Conservation (phyloP, 2,329 filamentous ascomycete genomes). For the Monosporascus sp. region DNA sequence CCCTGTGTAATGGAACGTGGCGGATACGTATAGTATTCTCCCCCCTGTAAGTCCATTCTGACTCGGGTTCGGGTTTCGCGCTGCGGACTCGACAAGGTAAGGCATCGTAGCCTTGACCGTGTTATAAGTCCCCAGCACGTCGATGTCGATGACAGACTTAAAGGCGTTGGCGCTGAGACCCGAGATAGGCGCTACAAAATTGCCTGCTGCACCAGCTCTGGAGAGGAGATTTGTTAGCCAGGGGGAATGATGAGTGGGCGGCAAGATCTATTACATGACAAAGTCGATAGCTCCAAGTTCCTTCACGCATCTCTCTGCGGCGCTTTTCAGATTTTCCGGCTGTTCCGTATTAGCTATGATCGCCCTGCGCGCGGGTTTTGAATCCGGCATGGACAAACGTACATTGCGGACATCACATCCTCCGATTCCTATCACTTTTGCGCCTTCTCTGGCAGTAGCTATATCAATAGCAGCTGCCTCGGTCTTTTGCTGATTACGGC, state of each 20-base stretch:
- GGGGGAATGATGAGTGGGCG: neutral
- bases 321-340: constrained; percentile 60
- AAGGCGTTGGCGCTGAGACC: constrained; percentile 84
- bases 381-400: constrained; percentile 25
- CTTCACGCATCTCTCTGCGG: constrained; percentile 71
- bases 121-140: constrained; percentile 89
- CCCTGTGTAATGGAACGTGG: constrained; percentile 86
- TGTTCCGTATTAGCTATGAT: constrained; percentile 22
- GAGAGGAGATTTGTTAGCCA: constrained; percentile 1
- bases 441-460: constrained; percentile 67
- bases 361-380: constrained; percentile 2
- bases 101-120: constrained; percentile 88
- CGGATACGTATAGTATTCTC: constrained; percentile 83
- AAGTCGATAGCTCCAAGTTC: constrained; percentile 89
- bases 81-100: constrained; percentile 70
- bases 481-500: constrained; percentile 84
- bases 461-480: constrained; percentile 76
- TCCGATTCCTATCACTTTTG: constrained; percentile 83
- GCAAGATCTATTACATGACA: constrained; percentile 64
- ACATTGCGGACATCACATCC: constrained; percentile 72
- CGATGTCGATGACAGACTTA: constrained; percentile 94
- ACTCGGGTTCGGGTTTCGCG: constrained; percentile 51
- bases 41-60: constrained; percentile 66
- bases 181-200: constrained; percentile 83
- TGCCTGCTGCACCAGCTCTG: constrained; percentile 89